Evolutionary conservation across 345 rosid genomes (phyloP), one percentile per base, ranked within the genome.

Genomic region (Salix udensis): DNA sequence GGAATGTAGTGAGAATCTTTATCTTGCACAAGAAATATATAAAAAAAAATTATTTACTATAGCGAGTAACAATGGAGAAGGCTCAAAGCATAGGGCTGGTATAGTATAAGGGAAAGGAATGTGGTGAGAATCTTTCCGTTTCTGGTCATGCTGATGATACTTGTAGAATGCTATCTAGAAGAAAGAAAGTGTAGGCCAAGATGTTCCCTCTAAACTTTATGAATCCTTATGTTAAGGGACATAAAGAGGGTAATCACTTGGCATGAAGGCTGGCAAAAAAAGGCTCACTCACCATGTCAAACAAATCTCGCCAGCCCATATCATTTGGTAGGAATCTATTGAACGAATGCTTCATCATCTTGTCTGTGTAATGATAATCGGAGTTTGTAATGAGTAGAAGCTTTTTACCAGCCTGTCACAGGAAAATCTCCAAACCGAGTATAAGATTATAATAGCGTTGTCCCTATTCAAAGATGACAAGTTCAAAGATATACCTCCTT

Each of bases 271-370:
- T 36, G 64, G 44, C 11, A 76, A 65, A 70, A 5, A 44, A 58
- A 65, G 60, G 18, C 37, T 9, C 26, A 81, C 90, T 81, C 67
- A 89, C 98, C 87, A 92, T 94, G 55, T 92, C 94, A 77, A 94
- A 94, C 34, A 94, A 94, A 79, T 94, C 97, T 75, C 90, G 89
- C 98, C 98, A 94, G 77, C 82, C 89, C 97, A 94, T 90, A 78
- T 88, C 89, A 85, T 92, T 94, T 55, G 98, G 98, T 66, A 94
- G 92, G 75, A 85, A 94, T 85, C 88, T 88, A 77, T 94, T 89
- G 73, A 92, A 94, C 65, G 98, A 91, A 86, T 94, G 97, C 84
- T 84, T 89, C 98, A 94, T 94, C 97, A 92, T 94, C 87, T 92
- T 94, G 91, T 94, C 81, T 9, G 97, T 90, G 86, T 94, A 94